A percentile compares a stretch with the other conserved stretches of the same genome.
Evolutionary conservation across 108 stramenopile genomes (phyloP).

Genomic region (Schizochytrium sp.): DNA sequence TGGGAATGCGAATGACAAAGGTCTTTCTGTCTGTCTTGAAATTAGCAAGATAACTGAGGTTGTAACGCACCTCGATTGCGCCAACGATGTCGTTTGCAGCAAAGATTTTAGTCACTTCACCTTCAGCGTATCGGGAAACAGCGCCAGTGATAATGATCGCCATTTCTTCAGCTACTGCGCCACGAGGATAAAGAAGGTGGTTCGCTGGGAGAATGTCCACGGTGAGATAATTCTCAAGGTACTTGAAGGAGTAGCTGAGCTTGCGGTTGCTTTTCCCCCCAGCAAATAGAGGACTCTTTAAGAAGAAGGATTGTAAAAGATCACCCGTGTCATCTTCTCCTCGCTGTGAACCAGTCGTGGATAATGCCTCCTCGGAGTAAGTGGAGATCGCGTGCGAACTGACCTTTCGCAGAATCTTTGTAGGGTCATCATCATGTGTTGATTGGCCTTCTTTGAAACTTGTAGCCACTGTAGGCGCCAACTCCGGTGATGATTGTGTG

Average conservation of each 20-base stretch:
- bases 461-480: no score
- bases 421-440: no score
- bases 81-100: neutral
- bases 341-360: neutral
- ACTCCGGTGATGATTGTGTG: no score
- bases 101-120: neutral
- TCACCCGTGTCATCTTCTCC: neutral
- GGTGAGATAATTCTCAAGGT: neutral
- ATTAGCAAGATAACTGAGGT: neutral
- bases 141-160: neutral
- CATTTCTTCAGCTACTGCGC: neutral
- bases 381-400: no score
- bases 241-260: neutral
- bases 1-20: neutral
- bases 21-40: neutral
- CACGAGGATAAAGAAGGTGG: neutral
- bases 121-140: neutral
- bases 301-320: neutral
- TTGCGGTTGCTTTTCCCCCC: neutral
- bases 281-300: constrained; percentile 7
- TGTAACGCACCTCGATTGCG: neutral
- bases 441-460: no score
- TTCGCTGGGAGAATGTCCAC: neutral
- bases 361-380: neutral
- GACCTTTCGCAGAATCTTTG: no score